Percentiles rank a stretch among this genome's conserved stretches.
Evolutionary conservation across 2,329 filamentous ascomycete species (phyloP).

Genomic region (Acarospora socialis): DNA sequence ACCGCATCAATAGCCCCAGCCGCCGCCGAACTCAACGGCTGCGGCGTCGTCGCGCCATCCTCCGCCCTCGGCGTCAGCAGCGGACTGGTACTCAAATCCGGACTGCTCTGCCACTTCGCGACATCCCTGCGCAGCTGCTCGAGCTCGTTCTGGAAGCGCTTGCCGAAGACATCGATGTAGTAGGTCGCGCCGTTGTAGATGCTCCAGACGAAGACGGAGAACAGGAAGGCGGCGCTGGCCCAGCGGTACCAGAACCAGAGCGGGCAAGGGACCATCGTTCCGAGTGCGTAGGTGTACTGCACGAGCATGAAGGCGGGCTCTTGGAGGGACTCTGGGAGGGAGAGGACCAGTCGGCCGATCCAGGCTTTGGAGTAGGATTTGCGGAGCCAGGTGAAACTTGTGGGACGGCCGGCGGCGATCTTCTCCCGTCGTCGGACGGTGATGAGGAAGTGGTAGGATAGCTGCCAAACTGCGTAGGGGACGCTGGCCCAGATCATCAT

Average conservation of each 20-base stretch:
- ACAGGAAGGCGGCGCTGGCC: constrained; percentile 63
- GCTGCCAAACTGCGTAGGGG: constrained; percentile 86
- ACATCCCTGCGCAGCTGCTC: constrained; percentile 82
- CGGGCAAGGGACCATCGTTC: constrained; percentile 89
- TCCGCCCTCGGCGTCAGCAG: constrained; percentile 9
- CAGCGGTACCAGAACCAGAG: constrained; percentile 86
- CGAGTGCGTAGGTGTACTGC: constrained; percentile 77
- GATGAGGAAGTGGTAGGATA: constrained; percentile 87
- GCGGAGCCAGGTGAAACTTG: constrained; percentile 93
- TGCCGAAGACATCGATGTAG: constrained; percentile 97
- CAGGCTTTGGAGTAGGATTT: constrained; percentile 78
- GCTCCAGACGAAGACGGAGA: constrained; percentile 79
- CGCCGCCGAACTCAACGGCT: constrained; percentile 3
- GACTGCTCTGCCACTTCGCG: constrained; percentile 63
- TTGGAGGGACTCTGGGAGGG: constrained; percentile 60
- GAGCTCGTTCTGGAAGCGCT: constrained; percentile 89
- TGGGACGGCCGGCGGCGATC: constrained; percentile 88
- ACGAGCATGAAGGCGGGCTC: constrained; percentile 92
- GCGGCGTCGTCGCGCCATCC: constrained; percentile 4
- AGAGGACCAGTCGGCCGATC: constrained; percentile 74
- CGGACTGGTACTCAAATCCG: constrained; percentile 26
- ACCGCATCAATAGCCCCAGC: too few species aligned
- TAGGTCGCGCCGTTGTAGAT: constrained; percentile 95
- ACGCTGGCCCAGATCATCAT: constrained; percentile 94
- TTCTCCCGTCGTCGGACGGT: constrained; percentile 88